phyloP scores from a whole-genome alignment of 164 flowering plant genomes.

The Annona squamosa region DNA sequence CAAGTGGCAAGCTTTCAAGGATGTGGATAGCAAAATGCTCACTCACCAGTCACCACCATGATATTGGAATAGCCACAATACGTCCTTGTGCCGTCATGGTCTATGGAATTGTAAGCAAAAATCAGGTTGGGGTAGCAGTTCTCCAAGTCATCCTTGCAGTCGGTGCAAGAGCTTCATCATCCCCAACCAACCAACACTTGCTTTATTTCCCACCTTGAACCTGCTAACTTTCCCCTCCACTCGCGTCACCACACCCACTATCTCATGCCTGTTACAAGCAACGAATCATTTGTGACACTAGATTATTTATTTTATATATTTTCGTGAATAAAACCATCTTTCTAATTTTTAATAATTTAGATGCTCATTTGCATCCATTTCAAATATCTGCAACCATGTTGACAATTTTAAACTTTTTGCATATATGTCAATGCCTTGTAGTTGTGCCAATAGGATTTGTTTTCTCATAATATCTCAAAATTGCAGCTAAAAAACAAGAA shows the following conservation, averaged over 20 bases:
- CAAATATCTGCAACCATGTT: too few species aligned
- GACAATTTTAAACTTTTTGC: too few species aligned
- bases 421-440: too few species aligned
- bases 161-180: conserved; percentile 28
- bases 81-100: conserved; percentile 24
- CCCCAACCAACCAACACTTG: conserved; percentile 35
- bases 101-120: conserved; percentile 9
- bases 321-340: too few species aligned
- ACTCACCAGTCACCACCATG: conserved; percentile 16
- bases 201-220: conserved; percentile 32
- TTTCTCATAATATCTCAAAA: too few species aligned
- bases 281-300: too few species aligned
- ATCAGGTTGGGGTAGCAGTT: conserved; percentile 30
- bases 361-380: too few species aligned
- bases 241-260: conserved; percentile 26
- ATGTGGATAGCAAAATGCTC: conserved; percentile 31
- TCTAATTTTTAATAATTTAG: too few species aligned
- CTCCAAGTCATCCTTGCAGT: conserved; percentile 22
- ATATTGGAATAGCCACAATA: conserved; percentile 35
- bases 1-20: conserved; percentile 6
- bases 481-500: too few species aligned
- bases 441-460: too few species aligned
- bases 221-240: conserved; percentile 25
- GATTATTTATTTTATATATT: too few species aligned
- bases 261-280: conserved; percentile 31